A percentile compares a stretch with the other conserved stretches of the same genome.
These are phyloP conservation scores for Clohesyomyces aquaticus DNA, from an alignment of 495 filamentous ascomycete species.

Conservation along the genomic window DNA sequence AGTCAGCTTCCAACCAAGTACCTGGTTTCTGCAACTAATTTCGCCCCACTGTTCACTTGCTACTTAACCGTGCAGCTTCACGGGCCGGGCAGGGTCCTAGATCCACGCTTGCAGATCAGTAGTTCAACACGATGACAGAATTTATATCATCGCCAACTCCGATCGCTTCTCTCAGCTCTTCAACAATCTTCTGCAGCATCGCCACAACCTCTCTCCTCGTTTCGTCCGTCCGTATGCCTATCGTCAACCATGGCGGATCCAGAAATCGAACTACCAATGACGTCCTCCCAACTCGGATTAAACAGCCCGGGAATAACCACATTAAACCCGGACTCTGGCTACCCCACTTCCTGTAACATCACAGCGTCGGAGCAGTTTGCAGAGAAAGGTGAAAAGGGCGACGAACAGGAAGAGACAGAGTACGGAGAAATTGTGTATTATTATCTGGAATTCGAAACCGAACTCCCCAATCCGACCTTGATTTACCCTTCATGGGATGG, in stretches of 20 bases:
- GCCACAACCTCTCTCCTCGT: neutral
- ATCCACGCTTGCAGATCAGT: conserved; percentile 2
- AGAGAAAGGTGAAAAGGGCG: conserved; percentile 15
- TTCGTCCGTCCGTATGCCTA: conserved; percentile 2
- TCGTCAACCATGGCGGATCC: conserved; percentile 37
- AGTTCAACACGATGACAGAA: neutral
- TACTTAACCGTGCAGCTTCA: conserved; percentile 7
- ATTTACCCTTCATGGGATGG: conserved; percentile 46
- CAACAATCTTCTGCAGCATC: neutral
- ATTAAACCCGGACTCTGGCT: conserved; percentile 4
- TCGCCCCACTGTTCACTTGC: too few species aligned
- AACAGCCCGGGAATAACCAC: conserved; percentile 31
- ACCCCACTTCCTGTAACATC: conserved; percentile 23
- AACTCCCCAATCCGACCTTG: conserved; percentile 61
- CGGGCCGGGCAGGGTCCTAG: neutral
- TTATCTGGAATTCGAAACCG: conserved; percentile 75
- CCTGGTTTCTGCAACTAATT: neutral
- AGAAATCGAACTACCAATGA: conserved; percentile 37
- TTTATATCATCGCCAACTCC: conserved; percentile 10
- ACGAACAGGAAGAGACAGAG: conserved; percentile 17
- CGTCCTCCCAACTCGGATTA: conserved; percentile 18
- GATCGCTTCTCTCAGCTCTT: neutral
- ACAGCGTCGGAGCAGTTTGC: conserved; percentile 18
- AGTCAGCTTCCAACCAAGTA: neutral
- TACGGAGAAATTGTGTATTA: conserved; percentile 58